Percentiles rank a stretch among this genome's conserved stretches.
These are phyloP conservation scores for Marasmius fiardii DNA, from an alignment of 1,284 basidiomycete genomes.

Conservation along the genomic window DNA sequence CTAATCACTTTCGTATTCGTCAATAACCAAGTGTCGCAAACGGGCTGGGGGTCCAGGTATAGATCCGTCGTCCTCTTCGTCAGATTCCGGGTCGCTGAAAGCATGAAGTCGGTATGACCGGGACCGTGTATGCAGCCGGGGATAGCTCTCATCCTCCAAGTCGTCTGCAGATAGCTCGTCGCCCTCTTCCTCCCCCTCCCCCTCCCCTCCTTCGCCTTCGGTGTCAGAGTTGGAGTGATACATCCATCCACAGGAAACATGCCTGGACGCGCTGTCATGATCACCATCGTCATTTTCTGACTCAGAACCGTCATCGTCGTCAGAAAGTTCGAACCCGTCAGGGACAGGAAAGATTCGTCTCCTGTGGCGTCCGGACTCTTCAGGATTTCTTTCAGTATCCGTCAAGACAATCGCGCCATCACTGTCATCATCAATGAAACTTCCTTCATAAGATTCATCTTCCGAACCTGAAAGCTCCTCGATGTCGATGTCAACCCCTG, in stretches of 20 bases:
- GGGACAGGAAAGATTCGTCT: too few relatives aligned
- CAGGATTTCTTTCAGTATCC: too few relatives aligned
- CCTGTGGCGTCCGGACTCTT: too few relatives aligned
- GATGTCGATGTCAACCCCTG: not conserved
- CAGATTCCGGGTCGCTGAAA: not conserved
- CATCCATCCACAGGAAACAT: too few relatives aligned
- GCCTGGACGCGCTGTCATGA: too few relatives aligned
- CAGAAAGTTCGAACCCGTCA: too few relatives aligned
- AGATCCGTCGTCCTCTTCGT: conserved; percentile 8
- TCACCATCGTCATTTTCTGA: too few relatives aligned
- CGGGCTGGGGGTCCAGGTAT: conserved; percentile 2
- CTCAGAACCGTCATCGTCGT: too few relatives aligned
- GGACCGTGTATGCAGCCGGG: not conserved
- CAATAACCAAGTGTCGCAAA: conserved; percentile 20
- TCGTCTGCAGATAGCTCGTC: not conserved
- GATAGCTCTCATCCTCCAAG: not conserved
- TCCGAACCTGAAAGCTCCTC: not conserved
- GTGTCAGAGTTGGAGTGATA: not conserved
- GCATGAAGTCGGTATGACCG: not conserved
- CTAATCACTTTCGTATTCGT: conserved; percentile 5
- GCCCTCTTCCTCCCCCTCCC: not conserved
- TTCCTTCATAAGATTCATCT: not conserved
- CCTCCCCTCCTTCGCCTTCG: not conserved
- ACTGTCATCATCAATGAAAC: not conserved
- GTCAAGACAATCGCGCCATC: not conserved